phyloP scores from a whole-genome alignment of 306 rosid genomes.

The Lotus japonicus region DNA sequence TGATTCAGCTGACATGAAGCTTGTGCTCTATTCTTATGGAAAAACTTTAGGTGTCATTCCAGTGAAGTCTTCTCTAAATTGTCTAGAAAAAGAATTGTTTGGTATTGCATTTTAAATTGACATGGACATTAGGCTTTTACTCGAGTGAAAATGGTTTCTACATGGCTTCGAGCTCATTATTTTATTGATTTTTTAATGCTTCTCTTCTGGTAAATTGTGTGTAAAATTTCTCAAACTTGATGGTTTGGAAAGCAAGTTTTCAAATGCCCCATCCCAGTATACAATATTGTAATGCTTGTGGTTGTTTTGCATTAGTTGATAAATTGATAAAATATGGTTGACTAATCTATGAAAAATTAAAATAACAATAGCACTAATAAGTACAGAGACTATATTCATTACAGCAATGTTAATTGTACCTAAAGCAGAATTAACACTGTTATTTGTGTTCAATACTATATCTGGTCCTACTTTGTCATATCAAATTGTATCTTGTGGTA shows the following conservation, averaged over 20 bases:
- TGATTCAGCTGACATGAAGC: neutral
- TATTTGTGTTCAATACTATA: neutral
- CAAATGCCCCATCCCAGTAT: neutral
- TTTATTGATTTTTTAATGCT: slow-evolving; percentile 1
- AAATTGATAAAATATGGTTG: neutral
- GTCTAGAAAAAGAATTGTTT: neutral
- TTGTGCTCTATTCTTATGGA: neutral
- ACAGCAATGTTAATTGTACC: neutral
- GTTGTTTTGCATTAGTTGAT: neutral
- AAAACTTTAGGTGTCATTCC: neutral
- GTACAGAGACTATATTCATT: neutral
- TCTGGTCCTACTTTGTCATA: neutral
- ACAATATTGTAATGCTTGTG: neutral
- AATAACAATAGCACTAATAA: neutral
- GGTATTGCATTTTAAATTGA: neutral
- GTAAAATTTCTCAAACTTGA: neutral
- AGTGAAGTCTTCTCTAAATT: neutral
- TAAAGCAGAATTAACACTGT: neutral
- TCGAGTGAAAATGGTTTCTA: neutral
- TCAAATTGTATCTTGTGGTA: neutral
- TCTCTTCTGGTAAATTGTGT: neutral
- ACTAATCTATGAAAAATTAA: neutral
- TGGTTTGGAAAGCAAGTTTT: slow-evolving; percentile 2
- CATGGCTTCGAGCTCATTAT: neutral
- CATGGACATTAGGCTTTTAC: neutral